Conservation (phyloP, 805 yeast species). For the Wickerhamomyces bisporus region DNA sequence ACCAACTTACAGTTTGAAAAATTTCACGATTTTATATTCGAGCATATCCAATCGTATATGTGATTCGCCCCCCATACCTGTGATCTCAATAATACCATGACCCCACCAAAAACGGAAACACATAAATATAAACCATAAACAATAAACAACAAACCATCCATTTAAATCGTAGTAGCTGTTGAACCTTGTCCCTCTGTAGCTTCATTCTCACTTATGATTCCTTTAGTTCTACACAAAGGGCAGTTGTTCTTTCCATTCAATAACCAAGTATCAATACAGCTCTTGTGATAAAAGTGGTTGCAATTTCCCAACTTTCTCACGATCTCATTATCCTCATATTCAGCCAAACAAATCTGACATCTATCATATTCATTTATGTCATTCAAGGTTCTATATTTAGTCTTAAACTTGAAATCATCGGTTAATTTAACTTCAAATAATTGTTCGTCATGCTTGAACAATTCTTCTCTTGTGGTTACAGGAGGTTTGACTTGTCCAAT, state of each 20-base stretch:
- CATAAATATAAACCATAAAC: neutral
- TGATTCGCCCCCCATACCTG: too few relatives aligned
- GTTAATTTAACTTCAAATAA: constrained; percentile 15
- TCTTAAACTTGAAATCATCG: constrained; percentile 1
- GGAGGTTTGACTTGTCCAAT: constrained; percentile 42
- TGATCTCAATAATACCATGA: too few relatives aligned
- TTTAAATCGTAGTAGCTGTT: neutral
- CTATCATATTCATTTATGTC: constrained; percentile 3
- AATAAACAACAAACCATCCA: neutral
- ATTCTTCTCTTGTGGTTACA: constrained; percentile 36
- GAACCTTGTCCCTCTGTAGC: neutral
- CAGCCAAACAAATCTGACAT: constrained; percentile 50
- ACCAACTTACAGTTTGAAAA: too few relatives aligned
- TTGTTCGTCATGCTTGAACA: constrained; percentile 35
- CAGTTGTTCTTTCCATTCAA: constrained; percentile 48
- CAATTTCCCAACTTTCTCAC: constrained; percentile 42
- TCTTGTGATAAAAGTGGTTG: constrained; percentile 47
- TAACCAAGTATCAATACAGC: constrained; percentile 57
- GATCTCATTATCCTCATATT: constrained; percentile 41
- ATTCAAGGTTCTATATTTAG: neutral
- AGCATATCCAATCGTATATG: too few relatives aligned
- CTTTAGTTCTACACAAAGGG: constrained; percentile 50
- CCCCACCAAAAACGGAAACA: too few relatives aligned
- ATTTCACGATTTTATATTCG: too few relatives aligned
- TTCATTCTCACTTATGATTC: constrained; percentile 12